Conservation (phyloP, 805 yeast species). For the Candida argentea region DNA sequence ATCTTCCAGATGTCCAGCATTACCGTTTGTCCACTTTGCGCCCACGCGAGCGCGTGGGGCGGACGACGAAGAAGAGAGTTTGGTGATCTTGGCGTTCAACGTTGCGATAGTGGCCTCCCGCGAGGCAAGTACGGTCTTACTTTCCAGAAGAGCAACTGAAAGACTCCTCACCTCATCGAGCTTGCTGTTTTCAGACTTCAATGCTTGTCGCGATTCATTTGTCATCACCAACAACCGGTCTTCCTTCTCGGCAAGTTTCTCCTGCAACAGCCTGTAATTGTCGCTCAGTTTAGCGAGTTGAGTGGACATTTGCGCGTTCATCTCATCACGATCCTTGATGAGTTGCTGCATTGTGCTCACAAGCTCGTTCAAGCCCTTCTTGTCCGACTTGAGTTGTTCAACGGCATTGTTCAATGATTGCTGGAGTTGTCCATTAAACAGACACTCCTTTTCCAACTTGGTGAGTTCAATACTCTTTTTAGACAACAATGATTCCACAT, state of each 20-base stretch:
- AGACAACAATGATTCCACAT: slow-evolving; percentile 37
- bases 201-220: slow-evolving; percentile 46
- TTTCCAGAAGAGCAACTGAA: slow-evolving; percentile 30
- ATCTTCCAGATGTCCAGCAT: no score
- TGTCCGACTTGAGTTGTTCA: slow-evolving; percentile 45
- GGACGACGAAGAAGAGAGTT: slow-evolving; percentile 4
- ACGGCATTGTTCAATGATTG: slow-evolving; percentile 44
- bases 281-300: slow-evolving; percentile 41
- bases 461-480: slow-evolving; percentile 34
- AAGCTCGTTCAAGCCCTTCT: slow-evolving; percentile 43
- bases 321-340: slow-evolving; percentile 50
- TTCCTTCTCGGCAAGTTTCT: slow-evolving; percentile 43
- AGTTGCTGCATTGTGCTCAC: slow-evolving; percentile 51
- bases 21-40: no score
- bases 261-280: slow-evolving; percentile 33
- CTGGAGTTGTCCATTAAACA: slow-evolving; percentile 39
- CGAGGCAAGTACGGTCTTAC: slow-evolving; percentile 31
- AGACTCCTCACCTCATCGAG: slow-evolving; percentile 49
- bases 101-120: slow-evolving; percentile 31
- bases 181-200: slow-evolving; percentile 43
- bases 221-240: slow-evolving; percentile 40
- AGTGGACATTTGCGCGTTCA: slow-evolving; percentile 38
- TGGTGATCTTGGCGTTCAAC: slow-evolving; percentile 25
- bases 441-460: slow-evolving; percentile 45
- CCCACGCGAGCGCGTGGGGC: no score